A percentile compares a stretch with the other conserved stretches of the same genome.
Evolutionary conservation across 306 rosid species (phyloP).

Genomic region (Citrullus amarus): DNA sequence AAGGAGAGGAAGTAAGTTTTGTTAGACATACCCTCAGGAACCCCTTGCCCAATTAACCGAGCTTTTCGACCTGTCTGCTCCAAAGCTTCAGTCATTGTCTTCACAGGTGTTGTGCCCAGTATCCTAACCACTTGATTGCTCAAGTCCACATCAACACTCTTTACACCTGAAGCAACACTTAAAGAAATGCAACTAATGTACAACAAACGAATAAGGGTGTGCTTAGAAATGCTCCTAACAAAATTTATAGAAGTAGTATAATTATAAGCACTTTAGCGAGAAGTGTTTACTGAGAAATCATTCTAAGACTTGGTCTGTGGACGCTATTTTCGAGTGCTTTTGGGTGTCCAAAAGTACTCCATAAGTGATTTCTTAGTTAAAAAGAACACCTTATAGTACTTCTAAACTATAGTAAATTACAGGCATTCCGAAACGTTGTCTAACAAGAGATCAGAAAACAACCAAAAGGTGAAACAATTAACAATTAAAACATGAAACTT

Average conservation of each 20-base stretch:
- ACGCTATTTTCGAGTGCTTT: neutral
- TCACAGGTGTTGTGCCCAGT: constrained; percentile 73
- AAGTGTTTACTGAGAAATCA: neutral
- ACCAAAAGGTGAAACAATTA: neutral
- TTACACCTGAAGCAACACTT: constrained; percentile 39
- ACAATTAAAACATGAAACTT: neutral
- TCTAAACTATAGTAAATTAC: neutral
- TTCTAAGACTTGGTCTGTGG: neutral
- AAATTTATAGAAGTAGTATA: neutral
- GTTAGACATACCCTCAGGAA: constrained; percentile 51
- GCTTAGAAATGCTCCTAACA: neutral
- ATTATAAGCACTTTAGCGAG: neutral
- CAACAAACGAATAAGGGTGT: neutral
- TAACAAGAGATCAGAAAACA: neutral
- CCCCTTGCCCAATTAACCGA: constrained; percentile 84
- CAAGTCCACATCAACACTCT: constrained; percentile 69
- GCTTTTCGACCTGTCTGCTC: constrained; percentile 79
- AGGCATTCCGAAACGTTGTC: neutral
- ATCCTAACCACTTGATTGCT: constrained; percentile 77
- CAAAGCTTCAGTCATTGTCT: constrained; percentile 77
- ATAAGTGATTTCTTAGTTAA: neutral
- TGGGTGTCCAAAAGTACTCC: neutral
- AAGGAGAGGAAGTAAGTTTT: neutral
- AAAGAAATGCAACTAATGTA: neutral
- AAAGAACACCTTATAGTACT: neutral